Base-by-base conservation (phyloP, 148 eudicot genomes). In the Camellia japonica region DNA sequence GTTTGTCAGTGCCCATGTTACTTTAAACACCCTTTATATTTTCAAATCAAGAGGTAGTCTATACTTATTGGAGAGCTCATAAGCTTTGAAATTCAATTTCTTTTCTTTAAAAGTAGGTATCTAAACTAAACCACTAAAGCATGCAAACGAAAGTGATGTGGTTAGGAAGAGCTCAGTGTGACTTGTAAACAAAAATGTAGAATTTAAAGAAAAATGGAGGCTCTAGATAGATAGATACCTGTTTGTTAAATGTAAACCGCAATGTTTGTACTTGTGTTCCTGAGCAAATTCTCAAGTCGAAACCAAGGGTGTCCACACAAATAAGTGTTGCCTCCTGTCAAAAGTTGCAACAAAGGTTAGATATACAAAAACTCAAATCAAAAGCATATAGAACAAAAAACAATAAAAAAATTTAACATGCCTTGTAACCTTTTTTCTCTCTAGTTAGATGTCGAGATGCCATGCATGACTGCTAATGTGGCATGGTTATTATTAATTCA, bases 181-280 rank as follows among this genome's bases (percentile, higher is more conserved):
- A 56, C 77, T 41, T 3, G 41, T 63, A 12, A 46, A 61, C 46
- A 19, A 46, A 76, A 56, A 16, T 0, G 54, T 12, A 76, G 78
- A 56, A 58, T 78, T 64, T 52, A 2, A 23, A 62, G 12, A 18
- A 49, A 56, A 55, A 2, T 49, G 16, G 46, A 30, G 56, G 66
- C 41, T 10, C 67, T 30, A 73, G 68, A 67, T 55, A 80, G 72
- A 75, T 30, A 46, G n/a, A 58, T 92, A 93, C 99, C 98, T 90
- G 92, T 67, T 89, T 87, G 59, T 78, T 86, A 71, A 96, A 96
- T 65, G 93, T 85, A 83, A 96, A 96, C 19, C 97, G 94, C 86
- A 96, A 69, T 80, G 99, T 96, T 84, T 93, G 98, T 49, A 93
- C 85, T 86, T 96, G 98, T 46, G 90, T 90, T 74, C 99, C 99